Conservation (phyloP, 228 moss, liverwort and hornwort species). For the Sphagnum magellanicum region DNA sequence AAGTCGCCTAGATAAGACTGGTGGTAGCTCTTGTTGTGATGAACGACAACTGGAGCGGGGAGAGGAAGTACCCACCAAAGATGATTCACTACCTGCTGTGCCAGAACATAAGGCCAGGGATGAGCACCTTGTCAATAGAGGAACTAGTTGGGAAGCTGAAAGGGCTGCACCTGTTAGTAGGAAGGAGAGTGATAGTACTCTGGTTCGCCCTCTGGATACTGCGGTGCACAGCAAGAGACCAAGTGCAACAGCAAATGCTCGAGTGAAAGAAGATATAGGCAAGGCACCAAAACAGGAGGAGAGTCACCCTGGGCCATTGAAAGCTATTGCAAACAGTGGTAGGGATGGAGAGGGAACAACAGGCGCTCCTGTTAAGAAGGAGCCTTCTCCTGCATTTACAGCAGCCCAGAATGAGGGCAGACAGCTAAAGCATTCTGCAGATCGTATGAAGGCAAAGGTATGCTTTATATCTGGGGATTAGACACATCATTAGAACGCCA, state of each 20-base stretch:
- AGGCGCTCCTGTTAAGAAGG: constrained; percentile 61
- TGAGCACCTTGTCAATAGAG: constrained; percentile 24
- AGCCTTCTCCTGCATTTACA: constrained; percentile 41
- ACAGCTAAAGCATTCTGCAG: constrained; percentile 79
- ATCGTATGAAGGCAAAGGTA: constrained; percentile 54
- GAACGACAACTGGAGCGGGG: constrained; percentile 26
- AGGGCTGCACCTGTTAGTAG: constrained; percentile 27
- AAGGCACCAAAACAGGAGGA: constrained; percentile 36
- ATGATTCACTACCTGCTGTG: constrained; percentile 19
- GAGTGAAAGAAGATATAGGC: constrained; percentile 31
- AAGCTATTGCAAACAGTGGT: constrained; percentile 17
- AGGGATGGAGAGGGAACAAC: constrained; percentile 42
- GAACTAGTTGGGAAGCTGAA: constrained; percentile 54
- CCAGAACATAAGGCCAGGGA: constrained; percentile 42
- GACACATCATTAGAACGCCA: too few species aligned
- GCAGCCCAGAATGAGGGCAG: constrained; percentile 51
- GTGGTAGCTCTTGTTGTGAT: constrained; percentile 44
- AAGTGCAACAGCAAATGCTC: constrained; percentile 27
- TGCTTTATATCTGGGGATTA: too few species aligned
- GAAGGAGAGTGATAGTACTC: constrained; percentile 30
- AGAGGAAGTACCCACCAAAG: constrained; percentile 29
- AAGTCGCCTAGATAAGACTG: constrained; percentile 59
- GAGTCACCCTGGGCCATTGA: constrained; percentile 20
- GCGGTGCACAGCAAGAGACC: constrained; percentile 22
- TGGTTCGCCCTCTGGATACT: constrained; percentile 26